Conservation (phyloP, 495 filamentous ascomycete species). For the Rhizodiscina lignyota region DNA sequence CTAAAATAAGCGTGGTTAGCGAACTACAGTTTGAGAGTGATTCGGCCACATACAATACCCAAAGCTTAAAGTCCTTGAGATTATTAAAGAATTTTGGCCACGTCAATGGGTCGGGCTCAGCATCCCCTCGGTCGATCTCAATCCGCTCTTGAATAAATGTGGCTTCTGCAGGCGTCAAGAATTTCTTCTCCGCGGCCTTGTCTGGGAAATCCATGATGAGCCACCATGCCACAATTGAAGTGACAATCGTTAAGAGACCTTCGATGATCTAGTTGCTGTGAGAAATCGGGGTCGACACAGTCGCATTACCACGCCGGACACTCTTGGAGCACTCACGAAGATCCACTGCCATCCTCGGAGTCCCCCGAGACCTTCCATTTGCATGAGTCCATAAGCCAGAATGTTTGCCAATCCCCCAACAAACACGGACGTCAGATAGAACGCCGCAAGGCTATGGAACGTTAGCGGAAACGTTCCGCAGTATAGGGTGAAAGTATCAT, state of each 20-base stretch:
- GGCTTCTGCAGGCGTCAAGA: conserved; percentile 5
- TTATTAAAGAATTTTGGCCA: conserved; percentile 5
- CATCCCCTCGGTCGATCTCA: conserved; percentile 10
- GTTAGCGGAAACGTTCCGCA: not conserved
- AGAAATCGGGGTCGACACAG: not conserved
- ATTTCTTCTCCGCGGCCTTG: conserved; percentile 1
- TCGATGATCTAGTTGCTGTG: conserved; percentile 5
- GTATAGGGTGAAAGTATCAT: not conserved
- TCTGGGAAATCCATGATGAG: conserved; percentile 10
- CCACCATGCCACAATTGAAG: conserved; percentile 6
- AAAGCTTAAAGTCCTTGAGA: conserved; percentile 6
- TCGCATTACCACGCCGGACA: not conserved
- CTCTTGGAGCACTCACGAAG: conserved; percentile 10
- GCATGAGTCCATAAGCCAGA: conserved; percentile 6
- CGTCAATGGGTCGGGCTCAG: conserved; percentile 7
- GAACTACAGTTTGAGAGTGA: no score
- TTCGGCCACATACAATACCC: conserved; percentile 3
- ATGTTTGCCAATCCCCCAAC: conserved; percentile 10
- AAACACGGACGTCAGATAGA: conserved; percentile 9
- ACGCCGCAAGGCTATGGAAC: not conserved
- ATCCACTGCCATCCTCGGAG: conserved; percentile 11
- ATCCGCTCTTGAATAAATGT: conserved; percentile 8
- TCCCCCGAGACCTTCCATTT: conserved; percentile 6
- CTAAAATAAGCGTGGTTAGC: no score
- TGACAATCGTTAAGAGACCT: conserved; percentile 7